phyloP scores from a whole-genome alignment of 805 yeast species.

The Sugiyamaella valdiviana region DNA sequence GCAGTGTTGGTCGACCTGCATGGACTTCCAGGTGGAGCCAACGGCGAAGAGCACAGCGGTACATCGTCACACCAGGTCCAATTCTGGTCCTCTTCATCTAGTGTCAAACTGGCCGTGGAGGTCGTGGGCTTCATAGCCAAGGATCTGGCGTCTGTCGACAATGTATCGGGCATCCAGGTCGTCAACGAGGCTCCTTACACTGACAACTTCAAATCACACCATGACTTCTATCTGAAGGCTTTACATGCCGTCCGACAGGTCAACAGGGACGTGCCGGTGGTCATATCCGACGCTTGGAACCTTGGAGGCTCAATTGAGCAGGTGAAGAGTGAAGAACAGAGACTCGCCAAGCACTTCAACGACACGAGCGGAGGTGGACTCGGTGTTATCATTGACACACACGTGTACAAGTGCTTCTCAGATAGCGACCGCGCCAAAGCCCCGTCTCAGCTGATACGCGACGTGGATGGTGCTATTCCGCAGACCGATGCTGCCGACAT shows the following conservation, averaged over 20 bases:
- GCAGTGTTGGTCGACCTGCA: slow-evolving; percentile 80
- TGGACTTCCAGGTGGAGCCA: slow-evolving; percentile 91
- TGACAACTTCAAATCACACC: slow-evolving; percentile 39
- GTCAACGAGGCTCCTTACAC: slow-evolving; percentile 76
- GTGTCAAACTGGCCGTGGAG: slow-evolving; percentile 41
- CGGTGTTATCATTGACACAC: slow-evolving; percentile 76
- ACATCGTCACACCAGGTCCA: slow-evolving; percentile 50
- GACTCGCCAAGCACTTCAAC: slow-evolving; percentile 18
- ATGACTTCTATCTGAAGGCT: slow-evolving; percentile 60
- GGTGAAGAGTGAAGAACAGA: slow-evolving; percentile 40
- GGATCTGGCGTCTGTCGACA: slow-evolving; percentile 53
- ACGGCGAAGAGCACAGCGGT: slow-evolving; percentile 80
- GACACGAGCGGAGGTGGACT: not conserved
- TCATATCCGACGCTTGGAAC: slow-evolving; percentile 95
- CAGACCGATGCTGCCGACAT: slow-evolving; percentile 51
- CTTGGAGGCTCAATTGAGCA: slow-evolving; percentile 69
- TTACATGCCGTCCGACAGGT: slow-evolving; percentile 49
- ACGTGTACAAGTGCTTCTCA: slow-evolving; percentile 79
- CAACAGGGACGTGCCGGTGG: slow-evolving; percentile 56
- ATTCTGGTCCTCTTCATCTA: slow-evolving; percentile 48
- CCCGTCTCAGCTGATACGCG: slow-evolving; percentile 57
- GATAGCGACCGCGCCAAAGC: slow-evolving; percentile 61
- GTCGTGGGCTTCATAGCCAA: slow-evolving; percentile 54
- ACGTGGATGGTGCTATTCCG: slow-evolving; percentile 37
- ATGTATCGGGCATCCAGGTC: slow-evolving; percentile 75